Conservation (phyloP, 441 rosid species). For the Flueggea neowawraea region DNA sequence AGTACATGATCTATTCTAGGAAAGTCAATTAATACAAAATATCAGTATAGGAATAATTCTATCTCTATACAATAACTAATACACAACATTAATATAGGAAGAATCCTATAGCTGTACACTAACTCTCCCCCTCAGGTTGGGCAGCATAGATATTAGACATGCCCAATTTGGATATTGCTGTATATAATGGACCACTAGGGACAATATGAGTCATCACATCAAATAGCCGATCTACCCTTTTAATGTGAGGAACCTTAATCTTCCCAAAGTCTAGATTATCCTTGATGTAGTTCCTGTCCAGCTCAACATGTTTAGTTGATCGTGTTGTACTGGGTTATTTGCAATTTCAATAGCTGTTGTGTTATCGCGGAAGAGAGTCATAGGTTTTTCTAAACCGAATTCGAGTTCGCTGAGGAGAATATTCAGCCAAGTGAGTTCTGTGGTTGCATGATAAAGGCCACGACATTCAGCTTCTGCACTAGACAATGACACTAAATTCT, state of each 20-base stretch:
- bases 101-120: no score
- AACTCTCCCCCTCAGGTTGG: neutral
- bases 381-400: neutral
- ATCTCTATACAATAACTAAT: no score
- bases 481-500: neutral
- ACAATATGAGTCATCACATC: neutral
- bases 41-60: no score
- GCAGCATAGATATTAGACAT: neutral
- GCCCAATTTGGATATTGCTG: neutral
- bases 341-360: neutral
- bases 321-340: neutral
- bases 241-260: neutral
- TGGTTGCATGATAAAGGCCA: slow-evolving; percentile 3
- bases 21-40: no score
- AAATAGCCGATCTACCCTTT: neutral
- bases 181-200: neutral
- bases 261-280: neutral
- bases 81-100: no score
- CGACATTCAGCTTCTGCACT: slow-evolving; percentile 6
- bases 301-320: neutral
- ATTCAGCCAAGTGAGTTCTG: neutral
- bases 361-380: neutral
- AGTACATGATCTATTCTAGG: no score
- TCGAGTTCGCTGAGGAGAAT: neutral
- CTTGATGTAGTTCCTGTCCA: neutral